A percentile compares a stretch with the other conserved stretches of the same genome.
These are phyloP conservation scores for Somion occarium DNA, from an alignment of 1,284 basidiomycete genomes.

Conservation along the genomic window DNA sequence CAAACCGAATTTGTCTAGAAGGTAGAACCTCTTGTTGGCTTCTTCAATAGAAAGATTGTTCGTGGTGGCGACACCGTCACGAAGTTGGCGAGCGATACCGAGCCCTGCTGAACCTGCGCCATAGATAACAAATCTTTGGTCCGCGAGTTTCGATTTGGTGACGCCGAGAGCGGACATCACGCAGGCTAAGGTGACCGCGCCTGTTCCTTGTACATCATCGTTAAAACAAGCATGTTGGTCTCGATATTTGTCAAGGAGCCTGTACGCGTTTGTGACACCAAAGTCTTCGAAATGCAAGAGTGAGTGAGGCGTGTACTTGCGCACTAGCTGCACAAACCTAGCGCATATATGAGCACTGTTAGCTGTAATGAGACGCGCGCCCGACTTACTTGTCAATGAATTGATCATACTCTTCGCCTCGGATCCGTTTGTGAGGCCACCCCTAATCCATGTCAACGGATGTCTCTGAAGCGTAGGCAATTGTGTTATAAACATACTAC, in stretches of 20 bases:
- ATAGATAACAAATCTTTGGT: slow-evolving; percentile 76
- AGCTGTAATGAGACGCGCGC: slow-evolving; percentile 24
- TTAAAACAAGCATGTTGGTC: slow-evolving; percentile 72
- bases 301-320: slow-evolving; percentile 39
- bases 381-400: slow-evolving; percentile 60
- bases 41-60: slow-evolving; percentile 53
- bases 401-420: slow-evolving; percentile 60
- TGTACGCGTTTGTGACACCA: slow-evolving; percentile 69
- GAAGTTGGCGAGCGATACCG: slow-evolving; percentile 69
- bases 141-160: slow-evolving; percentile 61
- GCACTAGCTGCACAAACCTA: slow-evolving; percentile 41
- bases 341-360: not conserved
- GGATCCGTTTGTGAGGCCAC: slow-evolving; percentile 59
- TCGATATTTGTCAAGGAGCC: slow-evolving; percentile 66
- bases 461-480: not conserved
- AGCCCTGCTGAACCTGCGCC: slow-evolving; percentile 83
- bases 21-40: slow-evolving; percentile 63
- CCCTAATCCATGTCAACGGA: slow-evolving; percentile 37
- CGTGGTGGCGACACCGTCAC: slow-evolving; percentile 68
- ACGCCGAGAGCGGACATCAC: slow-evolving; percentile 73
- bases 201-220: slow-evolving; percentile 85
- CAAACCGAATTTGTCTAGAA: slow-evolving; percentile 58
- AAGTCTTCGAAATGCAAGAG: slow-evolving; percentile 80
- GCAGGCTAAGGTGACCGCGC: slow-evolving; percentile 80
- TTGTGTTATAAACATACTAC: slow-evolving; percentile 36